Conservation (phyloP, 1,139 yeast species). For the Zygosaccharomyces pseudobailii region DNA sequence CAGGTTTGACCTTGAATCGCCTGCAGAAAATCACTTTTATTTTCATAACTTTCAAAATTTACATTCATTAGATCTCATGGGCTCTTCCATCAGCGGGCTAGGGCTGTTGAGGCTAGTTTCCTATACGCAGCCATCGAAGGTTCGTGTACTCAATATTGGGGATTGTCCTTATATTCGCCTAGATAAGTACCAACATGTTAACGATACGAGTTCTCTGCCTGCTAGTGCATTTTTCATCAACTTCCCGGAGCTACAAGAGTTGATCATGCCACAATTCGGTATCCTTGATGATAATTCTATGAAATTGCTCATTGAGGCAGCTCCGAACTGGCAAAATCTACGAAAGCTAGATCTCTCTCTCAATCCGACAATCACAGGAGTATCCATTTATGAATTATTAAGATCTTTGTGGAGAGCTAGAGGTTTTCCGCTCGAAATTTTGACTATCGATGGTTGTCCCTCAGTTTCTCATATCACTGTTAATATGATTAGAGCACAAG, state of each 20-base stretch:
- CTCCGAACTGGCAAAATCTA: conserved; percentile 15
- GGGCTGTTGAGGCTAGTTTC: conserved; percentile 19
- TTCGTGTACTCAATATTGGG: conserved; percentile 26
- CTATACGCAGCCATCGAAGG: conserved; percentile 9
- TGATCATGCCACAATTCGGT: conserved; percentile 26
- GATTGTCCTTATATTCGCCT: conserved; percentile 28
- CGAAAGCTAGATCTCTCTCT: conserved; percentile 28
- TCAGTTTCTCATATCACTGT: conserved; percentile 30
- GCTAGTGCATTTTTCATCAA: conserved; percentile 12
- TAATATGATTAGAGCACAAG: conserved; percentile 20
- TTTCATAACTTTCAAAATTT: conserved; percentile 18
- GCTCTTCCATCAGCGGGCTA: conserved; percentile 27
- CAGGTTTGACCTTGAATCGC: conserved; percentile 13
- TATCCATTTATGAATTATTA: conserved; percentile 27
- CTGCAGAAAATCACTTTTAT: conserved; percentile 10
- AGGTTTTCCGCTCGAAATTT: conserved; percentile 17
- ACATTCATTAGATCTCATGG: conserved; percentile 27
- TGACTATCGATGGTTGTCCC: conserved; percentile 28
- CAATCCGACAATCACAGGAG: conserved; percentile 31
- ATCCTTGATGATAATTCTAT: conserved; percentile 22
- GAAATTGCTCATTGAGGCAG: conserved; percentile 14
- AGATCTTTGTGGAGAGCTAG: conserved; percentile 17
- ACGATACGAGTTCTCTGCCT: conserved; percentile 12
- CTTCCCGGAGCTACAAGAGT: conserved; percentile 19
- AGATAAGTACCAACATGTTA: conserved; percentile 8